Base-by-base conservation (phyloP, 768 basidiomycete genomes). In the Hericium coralloides region DNA sequence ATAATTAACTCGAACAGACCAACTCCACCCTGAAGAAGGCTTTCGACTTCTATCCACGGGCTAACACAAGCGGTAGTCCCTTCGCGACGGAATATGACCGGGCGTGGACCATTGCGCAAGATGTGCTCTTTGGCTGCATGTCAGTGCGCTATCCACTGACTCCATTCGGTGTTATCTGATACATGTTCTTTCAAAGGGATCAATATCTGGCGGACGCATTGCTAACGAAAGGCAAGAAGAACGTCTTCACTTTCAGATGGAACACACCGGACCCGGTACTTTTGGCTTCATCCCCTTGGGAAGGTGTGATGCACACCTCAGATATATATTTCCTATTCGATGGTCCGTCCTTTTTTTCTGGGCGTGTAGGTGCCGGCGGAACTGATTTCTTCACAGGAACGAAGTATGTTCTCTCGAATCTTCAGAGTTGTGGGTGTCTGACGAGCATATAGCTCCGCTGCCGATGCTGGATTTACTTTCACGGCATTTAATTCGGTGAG, bases 61-160 rank as follows among this genome's bases (percentile, higher is more conserved):
- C 75, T 4, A 66, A 63, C 17, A 57, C 65, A 0, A 41, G 66
- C 10, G 72, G 70, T 38, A 73, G 73, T 60, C 69, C 70, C 4
- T 76, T 74, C 55, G 59, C 66, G 10, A 73, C 72, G 3, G 65
- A 76, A 49, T 77, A 68, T 56, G 75, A 77, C 26, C 69, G 73
- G 18, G 73, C 74, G 4, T 68, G 64, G 50, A 68, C 71, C 2
- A 76, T 77, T 61, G 74, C 72, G 26, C 73, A 73, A 12, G 74
- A 77, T 8, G 70, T 71, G 0, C 64, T 74, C 8, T 76, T 76
- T 58, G 71, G 72, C 10, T 77, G 75, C 73, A 73, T 77, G 76
- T 75, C n/a, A 45, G 25, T 23, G 31, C 49, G 14, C 17, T 50
- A n/a, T 31, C 25, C 49, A 22, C 23, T 23, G 74, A 52, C 25